Conservation (phyloP, 352 stramenopile genomes). For the Phytophthora ramorum region DNA sequence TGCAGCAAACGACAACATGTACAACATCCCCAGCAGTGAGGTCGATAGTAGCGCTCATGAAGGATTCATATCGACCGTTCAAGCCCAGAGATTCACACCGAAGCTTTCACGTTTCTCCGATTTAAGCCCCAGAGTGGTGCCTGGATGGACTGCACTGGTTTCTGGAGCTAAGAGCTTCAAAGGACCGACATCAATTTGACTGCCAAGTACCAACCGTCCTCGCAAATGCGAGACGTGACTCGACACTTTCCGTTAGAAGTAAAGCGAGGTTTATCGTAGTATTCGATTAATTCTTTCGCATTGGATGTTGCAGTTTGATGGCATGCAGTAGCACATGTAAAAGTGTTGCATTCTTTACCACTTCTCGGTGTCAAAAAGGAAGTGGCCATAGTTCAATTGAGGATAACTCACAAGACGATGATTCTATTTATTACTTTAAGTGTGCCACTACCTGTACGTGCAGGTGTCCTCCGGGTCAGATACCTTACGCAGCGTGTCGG, state of each 20-base stretch:
- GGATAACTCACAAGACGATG: not conserved
- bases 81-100: not conserved
- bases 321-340: no score
- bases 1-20: not conserved
- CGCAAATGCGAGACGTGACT: not conserved
- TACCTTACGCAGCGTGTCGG: slow-evolving; percentile 18
- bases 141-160: not conserved
- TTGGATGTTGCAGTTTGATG: no score
- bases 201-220: not conserved
- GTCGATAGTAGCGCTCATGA: not conserved
- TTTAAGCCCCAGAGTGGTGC: slow-evolving; percentile 1
- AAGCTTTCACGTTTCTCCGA: slow-evolving; percentile 5
- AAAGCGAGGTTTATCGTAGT: not conserved
- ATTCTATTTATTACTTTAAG: not conserved
- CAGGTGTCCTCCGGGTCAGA: slow-evolving; percentile 29
- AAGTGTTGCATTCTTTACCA: no score
- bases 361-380: not conserved
- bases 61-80: not conserved
- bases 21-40: not conserved
- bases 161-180: not conserved
- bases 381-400: no score
- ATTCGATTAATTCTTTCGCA: not conserved
- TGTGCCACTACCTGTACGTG: slow-evolving; percentile 1
- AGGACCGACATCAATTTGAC: slow-evolving; percentile 16
- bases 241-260: not conserved